Percentiles rank a stretch among this genome's conserved stretches.
Conservation (phyloP, 2,329 filamentous ascomycete species). For the Sporothrix euskadiensis region DNA sequence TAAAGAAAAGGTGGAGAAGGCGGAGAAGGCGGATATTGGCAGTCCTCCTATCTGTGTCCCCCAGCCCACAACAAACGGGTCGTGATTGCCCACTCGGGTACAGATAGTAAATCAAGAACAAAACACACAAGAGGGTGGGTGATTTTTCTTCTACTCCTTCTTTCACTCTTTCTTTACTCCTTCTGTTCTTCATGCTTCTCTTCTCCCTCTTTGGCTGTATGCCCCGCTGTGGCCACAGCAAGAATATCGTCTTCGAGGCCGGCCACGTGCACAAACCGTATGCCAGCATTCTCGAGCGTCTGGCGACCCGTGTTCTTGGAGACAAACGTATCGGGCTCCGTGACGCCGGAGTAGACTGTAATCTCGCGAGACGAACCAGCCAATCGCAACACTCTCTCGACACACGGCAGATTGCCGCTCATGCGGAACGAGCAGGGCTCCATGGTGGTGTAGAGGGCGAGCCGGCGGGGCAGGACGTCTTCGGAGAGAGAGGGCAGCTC, state of each 20-base stretch:
- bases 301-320: slow-evolving; percentile 73
- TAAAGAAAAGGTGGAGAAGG: neutral
- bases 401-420: slow-evolving; percentile 74
- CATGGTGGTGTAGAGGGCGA: slow-evolving; percentile 86
- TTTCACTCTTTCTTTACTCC: neutral
- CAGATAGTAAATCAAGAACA: neutral
- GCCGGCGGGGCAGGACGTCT: slow-evolving; percentile 37
- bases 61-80: neutral
- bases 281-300: slow-evolving; percentile 69
- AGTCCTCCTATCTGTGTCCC: neutral
- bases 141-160: neutral
- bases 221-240: slow-evolving; percentile 78
- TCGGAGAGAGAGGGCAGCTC: slow-evolving; percentile 54
- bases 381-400: slow-evolving; percentile 71
- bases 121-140: neutral
- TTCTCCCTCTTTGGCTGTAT: slow-evolving; percentile 42
- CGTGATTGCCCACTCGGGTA: neutral
- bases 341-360: slow-evolving; percentile 82
- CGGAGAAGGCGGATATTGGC: neutral
- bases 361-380: slow-evolving; percentile 37
- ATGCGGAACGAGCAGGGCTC: slow-evolving; percentile 77
- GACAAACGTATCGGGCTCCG: slow-evolving; percentile 89
- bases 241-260: slow-evolving; percentile 83
- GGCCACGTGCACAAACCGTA: slow-evolving; percentile 69
- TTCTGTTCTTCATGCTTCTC: neutral